phyloP scores from a whole-genome alignment of 495 filamentous ascomycete species.

The Talaromyces borbonicus region DNA sequence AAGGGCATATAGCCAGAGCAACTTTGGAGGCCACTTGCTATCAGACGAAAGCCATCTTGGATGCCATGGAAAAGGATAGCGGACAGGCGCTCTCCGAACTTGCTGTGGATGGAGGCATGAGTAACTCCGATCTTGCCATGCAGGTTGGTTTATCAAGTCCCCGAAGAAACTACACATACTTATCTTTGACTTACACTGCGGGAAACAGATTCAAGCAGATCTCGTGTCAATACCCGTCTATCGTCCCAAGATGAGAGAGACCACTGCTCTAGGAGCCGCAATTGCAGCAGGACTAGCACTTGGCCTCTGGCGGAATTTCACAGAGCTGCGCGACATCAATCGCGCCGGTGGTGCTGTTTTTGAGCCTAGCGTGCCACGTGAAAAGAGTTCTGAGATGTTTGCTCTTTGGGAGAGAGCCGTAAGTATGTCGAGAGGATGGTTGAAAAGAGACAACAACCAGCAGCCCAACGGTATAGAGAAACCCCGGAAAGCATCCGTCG shows the following conservation, averaged over 20 bases:
- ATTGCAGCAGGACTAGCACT: constrained; percentile 90
- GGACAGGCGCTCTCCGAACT: constrained; percentile 68
- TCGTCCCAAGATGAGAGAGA: constrained; percentile 69
- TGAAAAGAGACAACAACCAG: constrained; percentile 7
- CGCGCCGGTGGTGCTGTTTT: constrained; percentile 64
- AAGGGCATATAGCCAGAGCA: constrained; percentile 85
- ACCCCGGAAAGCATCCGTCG: constrained; percentile 1
- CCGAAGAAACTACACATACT: constrained; percentile 11
- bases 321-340: constrained; percentile 72
- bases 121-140: constrained; percentile 88
- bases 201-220: constrained; percentile 30
- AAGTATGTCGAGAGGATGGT: constrained; percentile 77
- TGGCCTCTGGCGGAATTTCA: constrained; percentile 70
- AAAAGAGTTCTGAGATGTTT: constrained; percentile 56
- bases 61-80: constrained; percentile 91
- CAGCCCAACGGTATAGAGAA: not conserved
- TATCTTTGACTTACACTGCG: not conserved
- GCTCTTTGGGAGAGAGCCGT: constrained; percentile 76
- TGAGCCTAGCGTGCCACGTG: constrained; percentile 50
- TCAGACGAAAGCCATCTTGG: constrained; percentile 89
- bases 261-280: constrained; percentile 83
- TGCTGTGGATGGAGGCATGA: constrained; percentile 91
- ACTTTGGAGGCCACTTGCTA: constrained; percentile 92
- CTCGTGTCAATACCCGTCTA: constrained; percentile 36
- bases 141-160: constrained; percentile 37